Conservation (phyloP, 176 grass and related monocot genomes). For the Zoysia japonica region DNA sequence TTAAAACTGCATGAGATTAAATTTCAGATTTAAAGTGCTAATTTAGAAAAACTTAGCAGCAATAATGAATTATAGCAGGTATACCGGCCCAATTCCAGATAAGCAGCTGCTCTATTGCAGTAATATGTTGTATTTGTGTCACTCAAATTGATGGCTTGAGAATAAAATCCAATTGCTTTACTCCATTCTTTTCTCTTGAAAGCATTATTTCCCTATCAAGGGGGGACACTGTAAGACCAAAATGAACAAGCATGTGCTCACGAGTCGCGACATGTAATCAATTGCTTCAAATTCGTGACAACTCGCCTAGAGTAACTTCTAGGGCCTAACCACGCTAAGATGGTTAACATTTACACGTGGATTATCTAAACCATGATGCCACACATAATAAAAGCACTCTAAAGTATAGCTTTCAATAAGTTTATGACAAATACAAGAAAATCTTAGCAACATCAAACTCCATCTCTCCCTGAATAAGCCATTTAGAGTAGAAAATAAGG, state of each 20-base stretch:
- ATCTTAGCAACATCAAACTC: not conserved
- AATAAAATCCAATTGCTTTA: conserved; percentile 82
- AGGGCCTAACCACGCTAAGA: not conserved
- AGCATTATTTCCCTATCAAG: conserved; percentile 80
- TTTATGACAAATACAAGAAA: not conserved
- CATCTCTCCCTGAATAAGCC: not conserved
- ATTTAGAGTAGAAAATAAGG: conserved; percentile 3
- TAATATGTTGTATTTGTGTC: conserved; percentile 88
- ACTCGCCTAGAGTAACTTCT: not conserved
- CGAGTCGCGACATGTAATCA: not conserved
- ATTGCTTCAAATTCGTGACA: not conserved
- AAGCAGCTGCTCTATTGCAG: conserved; percentile 96
- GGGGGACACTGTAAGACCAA: not conserved
- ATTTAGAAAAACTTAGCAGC: conserved; percentile 30
- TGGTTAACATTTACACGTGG: not conserved
- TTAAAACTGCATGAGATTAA: conserved; percentile 65
- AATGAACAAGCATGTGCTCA: conserved; percentile 4
- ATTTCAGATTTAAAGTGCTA: conserved; percentile 19
- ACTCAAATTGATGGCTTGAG: conserved; percentile 74
- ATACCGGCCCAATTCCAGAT: conserved; percentile 85
- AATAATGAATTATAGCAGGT: conserved; percentile 29
- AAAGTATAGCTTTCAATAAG: not conserved
- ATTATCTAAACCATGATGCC: not conserved
- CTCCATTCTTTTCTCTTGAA: conserved; percentile 84
- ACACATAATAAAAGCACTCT: not conserved